These are phyloP conservation scores for Yamadazyma scolyti DNA, from an alignment of 805 yeast genomes.

Conservation along the genomic window DNA sequence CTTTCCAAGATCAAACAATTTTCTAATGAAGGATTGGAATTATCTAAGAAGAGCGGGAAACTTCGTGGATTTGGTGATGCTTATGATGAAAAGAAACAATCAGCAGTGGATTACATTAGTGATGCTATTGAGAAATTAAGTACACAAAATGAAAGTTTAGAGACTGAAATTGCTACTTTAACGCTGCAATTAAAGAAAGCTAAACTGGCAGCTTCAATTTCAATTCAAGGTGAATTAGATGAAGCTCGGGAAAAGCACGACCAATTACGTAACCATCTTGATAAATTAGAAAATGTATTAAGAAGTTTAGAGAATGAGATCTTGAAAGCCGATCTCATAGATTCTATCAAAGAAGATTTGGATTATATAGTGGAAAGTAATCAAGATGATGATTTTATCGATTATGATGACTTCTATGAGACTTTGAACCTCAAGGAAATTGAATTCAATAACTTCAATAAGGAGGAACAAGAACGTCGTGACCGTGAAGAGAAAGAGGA, in stretches of 20 bases:
- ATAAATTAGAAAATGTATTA: constrained; percentile 72
- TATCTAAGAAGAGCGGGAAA: constrained; percentile 27
- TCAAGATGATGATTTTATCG: constrained; percentile 89
- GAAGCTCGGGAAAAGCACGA: constrained; percentile 62
- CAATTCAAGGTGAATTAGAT: constrained; percentile 51
- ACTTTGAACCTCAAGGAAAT: constrained; percentile 58
- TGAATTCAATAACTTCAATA: constrained; percentile 18
- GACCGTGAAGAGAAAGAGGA: constrained; percentile 9
- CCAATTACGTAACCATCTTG: constrained; percentile 75
- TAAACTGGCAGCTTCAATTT: constrained; percentile 47
- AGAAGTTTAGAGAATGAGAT: constrained; percentile 76
- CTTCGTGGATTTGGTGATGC: constrained; percentile 53
- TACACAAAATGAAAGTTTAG: constrained; percentile 75
- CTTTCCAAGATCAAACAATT: constrained; percentile 91
- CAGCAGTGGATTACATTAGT: constrained; percentile 65
- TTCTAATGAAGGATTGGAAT: constrained; percentile 85
- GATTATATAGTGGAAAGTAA: constrained; percentile 91
- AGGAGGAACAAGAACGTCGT: constrained; percentile 12
- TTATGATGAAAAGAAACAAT: constrained; percentile 73
- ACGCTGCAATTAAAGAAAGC: constrained; percentile 37
- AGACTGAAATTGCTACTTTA: constrained; percentile 53
- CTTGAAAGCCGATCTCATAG: constrained; percentile 72
- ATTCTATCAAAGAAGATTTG: constrained; percentile 81
- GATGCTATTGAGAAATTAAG: constrained; percentile 74
- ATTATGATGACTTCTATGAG: constrained; percentile 90